Percentiles rank a stretch among this genome's conserved stretches.
Conservation (phyloP, 352 stramenopile genomes). For the Globisporangium canariense region DNA sequence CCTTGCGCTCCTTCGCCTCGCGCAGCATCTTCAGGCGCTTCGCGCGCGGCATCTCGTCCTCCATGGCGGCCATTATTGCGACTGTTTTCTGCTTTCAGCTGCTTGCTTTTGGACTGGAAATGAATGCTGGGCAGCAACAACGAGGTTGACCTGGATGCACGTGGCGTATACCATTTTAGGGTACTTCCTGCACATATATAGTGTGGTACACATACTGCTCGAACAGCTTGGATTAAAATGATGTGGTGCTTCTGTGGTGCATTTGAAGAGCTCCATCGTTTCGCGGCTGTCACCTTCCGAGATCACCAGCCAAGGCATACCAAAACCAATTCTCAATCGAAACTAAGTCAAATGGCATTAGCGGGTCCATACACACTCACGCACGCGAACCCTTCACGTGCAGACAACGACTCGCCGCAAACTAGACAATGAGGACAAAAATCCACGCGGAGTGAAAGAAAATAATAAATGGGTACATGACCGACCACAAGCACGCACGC, state of each 20-base stretch:
- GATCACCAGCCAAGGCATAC: background rate
- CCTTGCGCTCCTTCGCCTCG: conserved; percentile 79
- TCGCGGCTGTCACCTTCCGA: background rate
- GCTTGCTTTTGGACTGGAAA: background rate
- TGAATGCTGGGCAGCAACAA: background rate
- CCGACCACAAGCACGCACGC: conserved; percentile 4
- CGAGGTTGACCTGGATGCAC: background rate
- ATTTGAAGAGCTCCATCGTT: background rate
- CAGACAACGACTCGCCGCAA: background rate
- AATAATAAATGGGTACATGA: conserved; percentile 12
- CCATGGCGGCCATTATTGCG: conserved; percentile 31
- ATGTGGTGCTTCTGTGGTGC: background rate
- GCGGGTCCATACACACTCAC: background rate
- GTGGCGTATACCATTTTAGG: background rate
- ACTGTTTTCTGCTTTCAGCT: background rate
- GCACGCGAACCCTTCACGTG: background rate
- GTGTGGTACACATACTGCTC: background rate
- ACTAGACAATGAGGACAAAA: conserved; percentile 8
- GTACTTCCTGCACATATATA: background rate
- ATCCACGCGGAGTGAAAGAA: conserved; percentile 4
- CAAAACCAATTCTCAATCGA: background rate
- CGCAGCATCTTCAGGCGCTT: conserved; percentile 85
- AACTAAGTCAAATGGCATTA: conserved; percentile 9
- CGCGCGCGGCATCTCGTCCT: conserved; percentile 63
- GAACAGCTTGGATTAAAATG: background rate